These are phyloP conservation scores for Calonectria crousiana DNA, from an alignment of 2,329 filamentous ascomycete species.

Conservation along the genomic window DNA sequence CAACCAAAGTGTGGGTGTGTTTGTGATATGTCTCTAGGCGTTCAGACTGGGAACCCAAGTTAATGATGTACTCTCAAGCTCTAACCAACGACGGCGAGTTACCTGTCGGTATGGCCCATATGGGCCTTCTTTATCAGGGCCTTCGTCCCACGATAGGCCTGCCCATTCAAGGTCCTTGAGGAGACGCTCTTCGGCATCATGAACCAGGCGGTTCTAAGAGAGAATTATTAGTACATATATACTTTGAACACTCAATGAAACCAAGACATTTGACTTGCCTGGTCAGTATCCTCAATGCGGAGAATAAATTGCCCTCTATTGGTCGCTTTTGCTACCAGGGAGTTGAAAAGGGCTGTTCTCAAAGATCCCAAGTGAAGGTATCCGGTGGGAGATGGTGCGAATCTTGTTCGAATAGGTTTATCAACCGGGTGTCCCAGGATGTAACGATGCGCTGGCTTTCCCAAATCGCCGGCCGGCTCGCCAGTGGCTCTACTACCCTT, in stretches of 20 bases:
- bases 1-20: conserved; percentile 77
- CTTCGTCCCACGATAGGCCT: conserved; percentile 94
- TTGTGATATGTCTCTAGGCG: conserved; percentile 78
- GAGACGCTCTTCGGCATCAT: conserved; percentile 82
- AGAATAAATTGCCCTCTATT: conserved; percentile 87
- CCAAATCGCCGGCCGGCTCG: neutral
- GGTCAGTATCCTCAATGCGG: conserved; percentile 95
- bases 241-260: neutral
- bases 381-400: conserved; percentile 95
- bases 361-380: conserved; percentile 93
- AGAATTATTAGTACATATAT: neutral
- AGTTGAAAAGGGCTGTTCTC: conserved; percentile 95
- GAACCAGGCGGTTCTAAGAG: conserved; percentile 80
- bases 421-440: conserved; percentile 63
- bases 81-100: conserved; percentile 36
- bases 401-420: conserved; percentile 72
- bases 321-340: conserved; percentile 87
- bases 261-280: conserved; percentile 64
- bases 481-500: conserved; percentile 25
- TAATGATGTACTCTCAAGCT: neutral
- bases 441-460: conserved; percentile 34
- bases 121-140: conserved; percentile 83
- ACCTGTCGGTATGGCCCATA: conserved; percentile 90
- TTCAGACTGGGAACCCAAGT: conserved; percentile 74
- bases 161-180: conserved; percentile 89